Evolutionary conservation across 2,329 filamentous ascomycete species (phyloP).

Genomic region (Fusarium avenaceum): DNA sequence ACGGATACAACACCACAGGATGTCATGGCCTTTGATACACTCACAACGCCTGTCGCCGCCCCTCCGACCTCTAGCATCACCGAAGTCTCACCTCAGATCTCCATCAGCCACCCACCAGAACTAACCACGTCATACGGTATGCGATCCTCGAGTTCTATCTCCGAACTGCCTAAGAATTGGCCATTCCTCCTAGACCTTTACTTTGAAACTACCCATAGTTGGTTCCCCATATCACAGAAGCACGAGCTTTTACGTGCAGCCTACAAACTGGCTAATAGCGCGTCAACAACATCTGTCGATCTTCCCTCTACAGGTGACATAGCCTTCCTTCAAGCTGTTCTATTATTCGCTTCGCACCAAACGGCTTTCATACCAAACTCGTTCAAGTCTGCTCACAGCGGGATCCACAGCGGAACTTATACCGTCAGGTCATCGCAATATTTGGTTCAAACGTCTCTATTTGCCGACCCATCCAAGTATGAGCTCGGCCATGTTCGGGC

Average conservation of each 20-base stretch:
- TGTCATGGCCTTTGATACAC: too few relatives aligned
- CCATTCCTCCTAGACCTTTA: conserved; percentile 7
- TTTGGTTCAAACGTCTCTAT: not conserved
- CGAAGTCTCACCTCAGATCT: accelerated
- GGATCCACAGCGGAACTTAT: not conserved
- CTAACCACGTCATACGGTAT: accelerated
- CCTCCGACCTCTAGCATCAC: accelerated
- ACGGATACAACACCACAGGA: not conserved
- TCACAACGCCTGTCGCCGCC: too few relatives aligned
- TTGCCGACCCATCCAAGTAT: not conserved
- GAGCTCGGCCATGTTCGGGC: conserved; percentile 8
- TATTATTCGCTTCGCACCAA: not conserved
- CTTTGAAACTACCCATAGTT: conserved; percentile 15
- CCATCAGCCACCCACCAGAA: accelerated
- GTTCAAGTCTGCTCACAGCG: accelerated
- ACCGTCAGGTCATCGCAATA: not conserved
- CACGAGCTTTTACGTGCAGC: conserved; percentile 17
- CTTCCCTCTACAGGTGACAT: not conserved
- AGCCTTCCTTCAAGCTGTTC: conserved; percentile 10
- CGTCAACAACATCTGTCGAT: not conserved
- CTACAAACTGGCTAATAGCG: not conserved
- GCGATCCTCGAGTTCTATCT: too few relatives aligned
- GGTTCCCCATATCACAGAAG: conserved; percentile 17
- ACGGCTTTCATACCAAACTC: not conserved
- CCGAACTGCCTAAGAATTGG: conserved; percentile 12